These are phyloP conservation scores for Adansonia digitata DNA, from an alignment of 345 rosid species.

Conservation along the genomic window DNA sequence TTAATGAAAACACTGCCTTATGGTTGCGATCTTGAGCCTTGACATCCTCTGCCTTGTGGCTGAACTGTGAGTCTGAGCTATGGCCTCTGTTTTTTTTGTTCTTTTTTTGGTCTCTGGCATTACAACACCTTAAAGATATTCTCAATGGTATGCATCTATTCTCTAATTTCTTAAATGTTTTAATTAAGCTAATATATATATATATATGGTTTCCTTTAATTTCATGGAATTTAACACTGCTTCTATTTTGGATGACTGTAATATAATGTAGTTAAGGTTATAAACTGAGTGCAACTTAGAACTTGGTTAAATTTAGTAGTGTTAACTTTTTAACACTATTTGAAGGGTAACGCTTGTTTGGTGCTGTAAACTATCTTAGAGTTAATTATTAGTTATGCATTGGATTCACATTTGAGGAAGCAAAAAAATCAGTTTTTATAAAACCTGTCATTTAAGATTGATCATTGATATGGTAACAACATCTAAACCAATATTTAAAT, in stretches of 20 bases:
- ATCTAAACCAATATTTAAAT: neutral
- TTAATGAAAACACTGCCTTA: too few relatives aligned
- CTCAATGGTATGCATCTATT: slow-evolving; percentile 60
- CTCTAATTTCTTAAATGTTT: neutral
- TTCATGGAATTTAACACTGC: neutral
- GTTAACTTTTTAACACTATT: too few relatives aligned
- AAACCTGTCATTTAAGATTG: neutral
- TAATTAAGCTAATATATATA: neutral
- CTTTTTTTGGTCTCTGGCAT: too few relatives aligned
- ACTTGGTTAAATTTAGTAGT: neutral
- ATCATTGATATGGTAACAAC: too few relatives aligned
- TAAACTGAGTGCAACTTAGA: neutral
- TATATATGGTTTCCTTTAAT: neutral
- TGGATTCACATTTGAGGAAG: neutral
- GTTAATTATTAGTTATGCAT: neutral
- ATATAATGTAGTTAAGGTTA: neutral
- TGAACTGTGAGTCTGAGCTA: too few relatives aligned
- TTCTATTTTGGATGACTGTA: neutral
- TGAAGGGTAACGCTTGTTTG: neutral
- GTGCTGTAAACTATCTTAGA: neutral
- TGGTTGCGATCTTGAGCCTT: too few relatives aligned
- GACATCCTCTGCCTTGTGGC: too few relatives aligned
- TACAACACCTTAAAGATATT: slow-evolving; percentile 81
- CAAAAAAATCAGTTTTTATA: neutral
- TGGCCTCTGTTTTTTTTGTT: too few relatives aligned